Conservation (phyloP, 257 asterid species). For the Solanum megistacrolobum region DNA sequence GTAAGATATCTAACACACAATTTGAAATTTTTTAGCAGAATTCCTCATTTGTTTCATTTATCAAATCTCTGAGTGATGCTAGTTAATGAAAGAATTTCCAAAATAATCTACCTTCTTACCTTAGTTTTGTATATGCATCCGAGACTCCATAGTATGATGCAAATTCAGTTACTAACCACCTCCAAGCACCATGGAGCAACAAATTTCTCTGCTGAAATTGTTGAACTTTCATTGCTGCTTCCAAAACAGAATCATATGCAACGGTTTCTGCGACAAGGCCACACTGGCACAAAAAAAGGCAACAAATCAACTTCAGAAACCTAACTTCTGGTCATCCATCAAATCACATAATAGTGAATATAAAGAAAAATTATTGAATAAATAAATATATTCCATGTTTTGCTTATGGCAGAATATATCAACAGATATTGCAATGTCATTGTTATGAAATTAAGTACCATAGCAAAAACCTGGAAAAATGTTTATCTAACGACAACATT, state of each 20-base stretch:
- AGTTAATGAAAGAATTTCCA: not conserved
- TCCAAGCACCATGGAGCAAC: slow-evolving; percentile 71
- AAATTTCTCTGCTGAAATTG: slow-evolving; percentile 76
- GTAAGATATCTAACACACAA: slow-evolving; percentile 61
- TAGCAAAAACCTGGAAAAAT: not conserved
- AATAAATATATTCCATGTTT: not conserved
- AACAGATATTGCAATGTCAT: not conserved
- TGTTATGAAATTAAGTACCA: not conserved
- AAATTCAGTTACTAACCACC: slow-evolving; percentile 76
- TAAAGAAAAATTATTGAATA: not conserved
- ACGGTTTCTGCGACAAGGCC: slow-evolving; percentile 83
- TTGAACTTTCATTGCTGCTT: slow-evolving; percentile 84
- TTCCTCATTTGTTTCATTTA: not conserved
- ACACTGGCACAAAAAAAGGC: slow-evolving; percentile 30
- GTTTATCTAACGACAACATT: not conserved
- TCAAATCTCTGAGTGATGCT: not conserved
- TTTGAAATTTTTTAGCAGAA: not conserved
- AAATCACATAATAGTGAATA: not conserved
- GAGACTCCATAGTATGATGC: slow-evolving; percentile 89
- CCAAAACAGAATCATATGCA: slow-evolving; percentile 82
- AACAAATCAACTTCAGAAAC: not conserved
- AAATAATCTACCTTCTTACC: slow-evolving; percentile 32
- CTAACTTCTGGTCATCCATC: not conserved
- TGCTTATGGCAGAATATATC: not conserved
- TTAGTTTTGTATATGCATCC: slow-evolving; percentile 75